A percentile compares a stretch with the other conserved stretches of the same genome.
phyloP scores from a whole-genome alignment of 169 alveolate species.

The Babesia caballi region DNA sequence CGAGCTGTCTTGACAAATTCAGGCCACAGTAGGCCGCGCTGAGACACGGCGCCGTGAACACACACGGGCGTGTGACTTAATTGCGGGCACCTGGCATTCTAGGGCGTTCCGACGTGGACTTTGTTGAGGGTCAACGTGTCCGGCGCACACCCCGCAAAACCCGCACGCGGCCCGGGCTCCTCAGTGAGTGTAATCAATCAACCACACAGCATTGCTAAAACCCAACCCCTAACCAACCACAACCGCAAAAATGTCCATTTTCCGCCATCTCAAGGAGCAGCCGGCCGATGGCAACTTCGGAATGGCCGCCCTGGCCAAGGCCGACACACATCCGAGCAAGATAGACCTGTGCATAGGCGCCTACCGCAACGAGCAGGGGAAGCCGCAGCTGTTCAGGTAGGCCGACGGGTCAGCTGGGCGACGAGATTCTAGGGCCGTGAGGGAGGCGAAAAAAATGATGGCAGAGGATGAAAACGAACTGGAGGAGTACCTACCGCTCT shows the following conservation, averaged over 20 bases:
- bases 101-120: too few species aligned
- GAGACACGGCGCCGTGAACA: background rate
- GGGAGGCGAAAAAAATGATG: constrained; percentile 19
- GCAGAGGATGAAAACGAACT: constrained; percentile 35
- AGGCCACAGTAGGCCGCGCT: constrained; percentile 1
- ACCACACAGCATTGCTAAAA: too few species aligned
- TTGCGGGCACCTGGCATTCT: background rate
- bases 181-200: too few species aligned
- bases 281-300: constrained; percentile 52
- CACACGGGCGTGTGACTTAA: background rate
- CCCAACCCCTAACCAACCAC: background rate
- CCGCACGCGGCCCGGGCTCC: too few species aligned
- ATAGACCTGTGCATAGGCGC: constrained; percentile 59
- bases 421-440: constrained; percentile 38
- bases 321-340: constrained; percentile 54
- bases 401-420: background rate
- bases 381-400: constrained; percentile 44
- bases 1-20: constrained; percentile 6
- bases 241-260: constrained; percentile 28
- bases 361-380: constrained; percentile 42
- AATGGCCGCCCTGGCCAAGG: constrained; percentile 41
- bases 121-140: too few species aligned
- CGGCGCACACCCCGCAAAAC: too few species aligned
- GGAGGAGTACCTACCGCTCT: constrained; percentile 57
- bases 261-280: constrained; percentile 18